Base-by-base conservation (phyloP, 805 yeast genomes). In the Suhomyces sp. region DNA sequence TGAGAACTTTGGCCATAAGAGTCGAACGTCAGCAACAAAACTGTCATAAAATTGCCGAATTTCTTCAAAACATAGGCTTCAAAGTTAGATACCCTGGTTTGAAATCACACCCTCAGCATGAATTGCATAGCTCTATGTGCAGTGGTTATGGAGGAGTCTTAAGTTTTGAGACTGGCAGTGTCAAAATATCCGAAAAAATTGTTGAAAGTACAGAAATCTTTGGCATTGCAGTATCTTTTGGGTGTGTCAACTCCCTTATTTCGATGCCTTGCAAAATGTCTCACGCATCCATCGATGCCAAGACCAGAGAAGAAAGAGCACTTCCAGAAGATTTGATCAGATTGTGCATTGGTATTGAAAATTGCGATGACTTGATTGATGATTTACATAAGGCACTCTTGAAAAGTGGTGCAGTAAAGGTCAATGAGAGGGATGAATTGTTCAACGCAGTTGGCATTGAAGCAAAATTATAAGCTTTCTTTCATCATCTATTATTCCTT, bases 241-340 rank as follows among this genome's bases (percentile, higher is more conserved):
- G 98, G 22, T 88, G 96, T 68, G 97, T 93, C 55, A 90, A 90
- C 75, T 88, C 96, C 15, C 78, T 92, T 65, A 90, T 92, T 53
- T 90, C 97, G 40, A 82, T 92, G 85, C 98, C 98, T 13, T 90
- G 97, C 70, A 82, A 83, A 69, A 92, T 92, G 97, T 89, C 97
- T 6, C 98, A 92, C 66, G 97, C 97, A n/a, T 87, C 97, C 2
- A 92, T 92, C 57, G 97, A 91, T 61, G 87, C 91, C 24, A 83
- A 88, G 64, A 85, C 90, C 3, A 84, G 97, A 69, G 85, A 85
- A 47, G 96, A 88, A 68, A 84, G 98, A 68, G 90, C 85, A 45
- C 85, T 92, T 72, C 97, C 97, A 2, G 97, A 92, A 70, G 97
- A 93, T 67, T 77, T 92, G 64, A 84, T 92, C 60, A 80, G 98